phyloP scores from a whole-genome alignment of 805 yeast genomes.

The Barnettozyma sp. region DNA sequence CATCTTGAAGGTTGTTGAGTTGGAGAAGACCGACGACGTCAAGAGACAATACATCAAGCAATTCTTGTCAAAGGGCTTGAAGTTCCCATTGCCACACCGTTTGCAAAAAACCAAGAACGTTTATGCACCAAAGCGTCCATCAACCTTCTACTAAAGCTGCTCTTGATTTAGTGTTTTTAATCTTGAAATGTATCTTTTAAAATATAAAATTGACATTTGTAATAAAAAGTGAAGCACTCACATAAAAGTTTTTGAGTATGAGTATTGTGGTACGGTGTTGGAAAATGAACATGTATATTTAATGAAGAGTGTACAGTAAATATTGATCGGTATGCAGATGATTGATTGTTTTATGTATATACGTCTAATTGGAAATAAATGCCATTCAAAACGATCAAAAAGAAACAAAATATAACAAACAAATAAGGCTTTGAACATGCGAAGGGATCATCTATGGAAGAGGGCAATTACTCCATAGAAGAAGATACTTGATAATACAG shows the following conservation, averaged over 20 bases:
- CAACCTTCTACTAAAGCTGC: constrained; percentile 85
- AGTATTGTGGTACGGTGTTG: no score
- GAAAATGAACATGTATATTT: no score
- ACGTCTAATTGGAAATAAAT: not conserved
- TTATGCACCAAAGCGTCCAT: constrained; percentile 89
- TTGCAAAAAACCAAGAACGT: constrained; percentile 82
- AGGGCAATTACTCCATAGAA: constrained; percentile 42
- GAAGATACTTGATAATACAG: constrained; percentile 71
- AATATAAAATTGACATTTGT: constrained; percentile 11
- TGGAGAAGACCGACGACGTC: constrained; percentile 95
- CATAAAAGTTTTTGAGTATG: no score
- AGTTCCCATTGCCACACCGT: constrained; percentile 99
- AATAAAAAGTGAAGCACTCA: no score
- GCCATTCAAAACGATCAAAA: not conserved
- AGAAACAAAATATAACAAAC: constrained; percentile 3
- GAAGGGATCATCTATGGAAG: constrained; percentile 21
- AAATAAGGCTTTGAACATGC: not conserved
- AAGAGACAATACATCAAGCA: constrained; percentile 99
- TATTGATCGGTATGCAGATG: not conserved
- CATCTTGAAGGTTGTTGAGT: constrained; percentile 98
- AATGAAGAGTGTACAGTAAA: constrained; percentile 4
- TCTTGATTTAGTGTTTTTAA: no score
- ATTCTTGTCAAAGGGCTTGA: constrained; percentile 89
- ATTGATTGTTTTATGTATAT: no score
- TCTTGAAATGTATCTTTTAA: constrained; percentile 12